A percentile compares a stretch with the other conserved stretches of the same genome.
These are phyloP conservation scores for Eucalyptus sp. DNA, from an alignment of 345 rosid genomes.

Conservation along the genomic window DNA sequence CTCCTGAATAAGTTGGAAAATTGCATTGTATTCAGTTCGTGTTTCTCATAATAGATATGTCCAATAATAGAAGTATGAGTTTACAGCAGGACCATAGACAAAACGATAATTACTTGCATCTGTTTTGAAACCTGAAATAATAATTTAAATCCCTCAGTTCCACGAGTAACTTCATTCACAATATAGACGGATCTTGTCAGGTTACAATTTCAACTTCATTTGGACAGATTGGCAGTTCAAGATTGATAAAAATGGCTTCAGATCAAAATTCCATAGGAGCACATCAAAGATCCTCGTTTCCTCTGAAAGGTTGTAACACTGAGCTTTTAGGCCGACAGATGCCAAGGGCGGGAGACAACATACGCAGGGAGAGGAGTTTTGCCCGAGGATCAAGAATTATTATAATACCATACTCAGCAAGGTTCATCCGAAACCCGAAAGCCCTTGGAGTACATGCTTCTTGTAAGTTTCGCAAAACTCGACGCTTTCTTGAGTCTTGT, in stretches of 20 bases:
- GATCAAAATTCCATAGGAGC: background rate
- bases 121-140: background rate
- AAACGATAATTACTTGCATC: background rate
- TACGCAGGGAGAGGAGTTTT: slow-evolving; percentile 36
- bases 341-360: slow-evolving; percentile 10
- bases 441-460: slow-evolving; percentile 43
- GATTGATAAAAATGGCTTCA: slow-evolving; percentile 5
- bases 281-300: slow-evolving; percentile 9
- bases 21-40: background rate
- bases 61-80: background rate
- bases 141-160: background rate
- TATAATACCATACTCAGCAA: slow-evolving; percentile 7
- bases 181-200: background rate
- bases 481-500: background rate
- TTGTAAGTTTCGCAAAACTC: slow-evolving; percentile 27
- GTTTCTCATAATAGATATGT: background rate
- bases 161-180: background rate
- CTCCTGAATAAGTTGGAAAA: background rate
- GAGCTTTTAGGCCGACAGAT: slow-evolving; percentile 8
- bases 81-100: background rate
- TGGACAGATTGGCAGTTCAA: slow-evolving; percentile 16
- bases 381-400: slow-evolving; percentile 43
- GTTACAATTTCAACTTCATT: background rate
- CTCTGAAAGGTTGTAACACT: slow-evolving; percentile 5
- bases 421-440: slow-evolving; percentile 6